Evolutionary conservation across 2,329 filamentous ascomycete species (phyloP).

Genomic region (Neofusicoccum sp.): DNA sequence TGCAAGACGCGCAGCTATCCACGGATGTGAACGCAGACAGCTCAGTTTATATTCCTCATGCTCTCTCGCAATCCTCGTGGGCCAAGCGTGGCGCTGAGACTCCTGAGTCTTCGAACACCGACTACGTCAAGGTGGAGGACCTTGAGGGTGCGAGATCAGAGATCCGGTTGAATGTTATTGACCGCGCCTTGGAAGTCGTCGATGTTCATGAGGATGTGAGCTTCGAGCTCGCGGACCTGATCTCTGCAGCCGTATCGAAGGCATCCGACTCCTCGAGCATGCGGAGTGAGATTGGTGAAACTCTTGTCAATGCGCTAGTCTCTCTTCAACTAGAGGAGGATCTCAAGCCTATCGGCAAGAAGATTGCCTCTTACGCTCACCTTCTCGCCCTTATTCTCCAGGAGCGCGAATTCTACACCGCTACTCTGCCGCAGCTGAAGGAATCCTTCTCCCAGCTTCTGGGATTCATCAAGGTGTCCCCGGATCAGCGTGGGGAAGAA

Average conservation of each 20-base stretch:
- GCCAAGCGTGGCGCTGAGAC: background rate
- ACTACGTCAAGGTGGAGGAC: slow-evolving; percentile 69
- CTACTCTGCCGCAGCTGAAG: slow-evolving; percentile 73
- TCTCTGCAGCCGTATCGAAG: slow-evolving; percentile 69
- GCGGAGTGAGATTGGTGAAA: slow-evolving; percentile 75
- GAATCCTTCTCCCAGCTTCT: slow-evolving; percentile 77
- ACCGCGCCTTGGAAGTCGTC: slow-evolving; percentile 87
- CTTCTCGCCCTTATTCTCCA: slow-evolving; percentile 86
- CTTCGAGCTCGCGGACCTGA: slow-evolving; percentile 87
- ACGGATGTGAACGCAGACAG: background rate
- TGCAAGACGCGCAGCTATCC: slow-evolving; percentile 35
- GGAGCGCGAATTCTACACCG: slow-evolving; percentile 77
- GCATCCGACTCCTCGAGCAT: slow-evolving; percentile 60
- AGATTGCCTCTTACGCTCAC: slow-evolving; percentile 89
- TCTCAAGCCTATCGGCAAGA: slow-evolving; percentile 60
- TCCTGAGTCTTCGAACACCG: slow-evolving; percentile 22
- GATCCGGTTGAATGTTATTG: slow-evolving; percentile 79
- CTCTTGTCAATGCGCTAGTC: slow-evolving; percentile 81
- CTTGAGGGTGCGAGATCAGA: slow-evolving; percentile 73
- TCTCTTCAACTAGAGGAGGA: slow-evolving; percentile 63
- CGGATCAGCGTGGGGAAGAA: slow-evolving; percentile 70
- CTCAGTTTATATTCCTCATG: slow-evolving; percentile 9
- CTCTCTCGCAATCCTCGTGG: background rate
- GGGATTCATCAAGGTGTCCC: slow-evolving; percentile 72
- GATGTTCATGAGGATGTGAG: slow-evolving; percentile 85